These are phyloP conservation scores for Paraconiothyrium sp. DNA, from an alignment of 2,329 filamentous ascomycete genomes.

Conservation along the genomic window DNA sequence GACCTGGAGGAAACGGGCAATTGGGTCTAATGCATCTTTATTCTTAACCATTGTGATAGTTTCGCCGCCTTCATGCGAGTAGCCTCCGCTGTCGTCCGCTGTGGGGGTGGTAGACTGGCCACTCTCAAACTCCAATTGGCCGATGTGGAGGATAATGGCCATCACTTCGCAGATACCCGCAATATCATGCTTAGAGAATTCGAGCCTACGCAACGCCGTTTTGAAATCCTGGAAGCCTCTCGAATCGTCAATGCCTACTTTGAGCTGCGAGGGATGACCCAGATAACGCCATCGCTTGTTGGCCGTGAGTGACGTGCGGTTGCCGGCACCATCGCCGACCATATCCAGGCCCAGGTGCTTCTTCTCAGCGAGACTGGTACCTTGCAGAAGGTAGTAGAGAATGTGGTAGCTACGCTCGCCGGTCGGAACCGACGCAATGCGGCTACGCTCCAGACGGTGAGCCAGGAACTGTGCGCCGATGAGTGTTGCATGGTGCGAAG, in stretches of 20 bases:
- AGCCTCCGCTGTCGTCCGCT: slow-evolving; percentile 93
- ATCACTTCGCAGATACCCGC: slow-evolving; percentile 96
- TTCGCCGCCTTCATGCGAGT: slow-evolving; percentile 92
- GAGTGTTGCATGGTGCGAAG: slow-evolving; percentile 82
- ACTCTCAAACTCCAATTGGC: slow-evolving; percentile 92
- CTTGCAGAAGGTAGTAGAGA: slow-evolving; percentile 92
- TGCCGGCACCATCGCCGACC: slow-evolving; percentile 61
- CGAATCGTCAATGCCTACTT: slow-evolving; percentile 94
- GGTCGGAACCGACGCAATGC: slow-evolving; percentile 90
- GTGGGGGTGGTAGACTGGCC: slow-evolving; percentile 79
- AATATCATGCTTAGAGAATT: slow-evolving; percentile 92
- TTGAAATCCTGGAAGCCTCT: slow-evolving; percentile 99
- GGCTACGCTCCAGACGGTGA: slow-evolving; percentile 89
- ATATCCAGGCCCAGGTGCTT: slow-evolving; percentile 76
- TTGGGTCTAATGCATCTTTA: slow-evolving; percentile 83
- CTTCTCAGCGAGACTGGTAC: slow-evolving; percentile 91
- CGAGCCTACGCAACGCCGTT: slow-evolving; percentile 89
- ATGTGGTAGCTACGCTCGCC: slow-evolving; percentile 97
- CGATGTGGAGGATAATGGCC: slow-evolving; percentile 94
- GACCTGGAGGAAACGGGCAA: slow-evolving; percentile 95
- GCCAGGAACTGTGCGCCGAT: slow-evolving; percentile 95
- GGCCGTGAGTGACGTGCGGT: slow-evolving; percentile 63
- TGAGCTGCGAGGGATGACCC: slow-evolving; percentile 94
- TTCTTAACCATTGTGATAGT: slow-evolving; percentile 89
- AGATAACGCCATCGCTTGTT: slow-evolving; percentile 95